phyloP scores from a whole-genome alignment of 2,329 filamentous ascomycete genomes.

The Catunica adiposa region DNA sequence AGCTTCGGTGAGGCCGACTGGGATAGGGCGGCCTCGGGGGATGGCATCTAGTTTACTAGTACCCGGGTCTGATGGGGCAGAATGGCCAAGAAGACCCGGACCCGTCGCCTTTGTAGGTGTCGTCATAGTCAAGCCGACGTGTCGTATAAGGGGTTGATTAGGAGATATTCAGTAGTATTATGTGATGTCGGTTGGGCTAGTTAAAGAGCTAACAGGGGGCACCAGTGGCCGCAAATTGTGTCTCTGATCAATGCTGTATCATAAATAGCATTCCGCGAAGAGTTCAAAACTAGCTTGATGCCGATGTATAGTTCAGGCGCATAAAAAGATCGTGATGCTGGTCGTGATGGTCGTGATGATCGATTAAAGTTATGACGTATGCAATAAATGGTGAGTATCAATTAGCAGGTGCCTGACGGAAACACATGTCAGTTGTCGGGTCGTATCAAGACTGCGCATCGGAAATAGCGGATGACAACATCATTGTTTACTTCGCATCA shows the following conservation, averaged over 20 bases:
- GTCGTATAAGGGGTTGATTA: neutral
- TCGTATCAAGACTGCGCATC: neutral
- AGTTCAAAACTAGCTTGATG: too few species aligned
- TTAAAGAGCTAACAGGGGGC: too few species aligned
- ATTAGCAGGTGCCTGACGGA: neutral
- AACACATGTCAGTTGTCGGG: neutral
- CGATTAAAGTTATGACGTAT: too few species aligned
- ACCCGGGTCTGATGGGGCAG: neutral
- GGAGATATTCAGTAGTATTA: neutral
- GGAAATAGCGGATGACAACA: neutral
- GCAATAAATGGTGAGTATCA: neutral
- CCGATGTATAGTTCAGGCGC: too few species aligned
- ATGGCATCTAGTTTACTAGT: constrained; percentile 7
- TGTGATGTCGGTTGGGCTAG: too few species aligned
- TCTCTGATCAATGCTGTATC: too few species aligned
- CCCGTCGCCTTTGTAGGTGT: neutral
- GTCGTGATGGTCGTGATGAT: too few species aligned
- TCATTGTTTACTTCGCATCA: neutral
- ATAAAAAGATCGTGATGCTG: too few species aligned
- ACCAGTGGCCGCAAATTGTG: too few species aligned
- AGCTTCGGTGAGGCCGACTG: constrained; percentile 83
- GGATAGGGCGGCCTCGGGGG: constrained; percentile 31
- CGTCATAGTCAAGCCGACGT: neutral
- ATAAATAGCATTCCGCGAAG: too few species aligned
- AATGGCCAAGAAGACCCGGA: neutral